Percentiles rank a stretch among this genome's conserved stretches.
These are phyloP conservation scores for Cicer bijugum DNA, from an alignment of 306 rosid genomes.

Conservation along the genomic window DNA sequence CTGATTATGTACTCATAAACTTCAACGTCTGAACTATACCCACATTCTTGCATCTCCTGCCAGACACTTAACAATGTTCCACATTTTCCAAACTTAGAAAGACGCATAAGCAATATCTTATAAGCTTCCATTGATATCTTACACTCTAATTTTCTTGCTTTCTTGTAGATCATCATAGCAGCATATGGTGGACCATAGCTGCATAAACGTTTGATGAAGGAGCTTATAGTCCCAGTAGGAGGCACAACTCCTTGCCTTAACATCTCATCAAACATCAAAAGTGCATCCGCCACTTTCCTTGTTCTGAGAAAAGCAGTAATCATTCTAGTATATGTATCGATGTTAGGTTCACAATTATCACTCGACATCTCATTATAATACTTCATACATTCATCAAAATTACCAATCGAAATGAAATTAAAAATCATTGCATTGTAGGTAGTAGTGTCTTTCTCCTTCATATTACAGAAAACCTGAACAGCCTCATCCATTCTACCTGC, in stretches of 20 bases:
- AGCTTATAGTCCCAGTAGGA: conserved; percentile 63
- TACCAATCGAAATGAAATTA: conserved; percentile 59
- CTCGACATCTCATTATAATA: conserved; percentile 65
- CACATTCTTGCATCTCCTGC: conserved; percentile 87
- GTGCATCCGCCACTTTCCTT: conserved; percentile 79
- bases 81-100: conserved; percentile 78
- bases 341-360: conserved; percentile 59
- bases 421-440: conserved; percentile 75
- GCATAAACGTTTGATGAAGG: conserved; percentile 66
- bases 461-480: conserved; percentile 56
- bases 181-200: conserved; percentile 95
- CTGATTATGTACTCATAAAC: conserved; percentile 73
- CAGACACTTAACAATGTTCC: conserved; percentile 76
- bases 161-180: conserved; percentile 75
- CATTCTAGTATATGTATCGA: conserved; percentile 63
- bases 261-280: conserved; percentile 85
- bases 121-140: conserved; percentile 66
- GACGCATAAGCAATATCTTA: conserved; percentile 82
- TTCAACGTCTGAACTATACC: conserved; percentile 70
- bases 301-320: conserved; percentile 64
- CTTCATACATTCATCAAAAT: conserved; percentile 60
- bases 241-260: conserved; percentile 64
- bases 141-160: conserved; percentile 69
- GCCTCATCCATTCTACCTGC: conserved; percentile 67
- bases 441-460: conserved; percentile 56